A percentile compares a stretch with the other conserved stretches of the same genome.
These are phyloP conservation scores for Stevia rebaudiana DNA, from an alignment of 140 eudicot species.

Conservation along the genomic window DNA sequence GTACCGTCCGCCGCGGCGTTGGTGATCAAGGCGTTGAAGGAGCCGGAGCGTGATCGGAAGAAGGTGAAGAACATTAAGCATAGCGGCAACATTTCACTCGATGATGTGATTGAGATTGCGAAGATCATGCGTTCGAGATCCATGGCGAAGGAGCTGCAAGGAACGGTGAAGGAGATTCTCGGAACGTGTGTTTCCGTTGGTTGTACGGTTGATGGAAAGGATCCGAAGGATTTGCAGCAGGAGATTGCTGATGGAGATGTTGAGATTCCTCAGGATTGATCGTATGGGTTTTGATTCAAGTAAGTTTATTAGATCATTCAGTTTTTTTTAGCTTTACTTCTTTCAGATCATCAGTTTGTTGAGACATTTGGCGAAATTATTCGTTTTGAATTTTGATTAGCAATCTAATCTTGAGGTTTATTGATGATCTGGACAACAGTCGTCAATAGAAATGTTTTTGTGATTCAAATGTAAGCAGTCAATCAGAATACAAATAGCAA, in stretches of 20 bases:
- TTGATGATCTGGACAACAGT: too few relatives aligned
- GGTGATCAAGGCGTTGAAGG: conserved; percentile 77
- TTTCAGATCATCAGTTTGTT: conserved; percentile 2
- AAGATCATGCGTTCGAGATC: conserved; percentile 66
- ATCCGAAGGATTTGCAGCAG: conserved; percentile 78
- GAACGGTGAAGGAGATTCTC: conserved; percentile 74
- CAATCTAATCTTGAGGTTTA: neutral
- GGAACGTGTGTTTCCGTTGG: conserved; percentile 88
- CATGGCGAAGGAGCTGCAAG: conserved; percentile 77
- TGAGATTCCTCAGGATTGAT: conserved; percentile 62
- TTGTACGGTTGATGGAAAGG: conserved; percentile 81
- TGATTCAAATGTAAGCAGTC: too few relatives aligned
- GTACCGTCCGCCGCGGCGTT: conserved; percentile 79
- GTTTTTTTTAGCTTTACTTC: neutral
- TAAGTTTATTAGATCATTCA: neutral
- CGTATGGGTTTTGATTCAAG: neutral
- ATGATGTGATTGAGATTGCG: conserved; percentile 76
- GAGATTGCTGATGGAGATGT: conserved; percentile 75
- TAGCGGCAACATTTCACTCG: conserved; percentile 62
- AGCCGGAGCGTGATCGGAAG: conserved; percentile 84
- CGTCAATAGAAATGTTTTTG: too few relatives aligned
- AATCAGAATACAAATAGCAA: too few relatives aligned
- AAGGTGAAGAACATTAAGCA: conserved; percentile 79
- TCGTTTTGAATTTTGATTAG: neutral
- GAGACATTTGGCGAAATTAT: neutral